Percentiles rank a stretch among this genome's conserved stretches.
phyloP scores from a whole-genome alignment of 1,139 yeast species.

The Scheffersomyces quercinus region DNA sequence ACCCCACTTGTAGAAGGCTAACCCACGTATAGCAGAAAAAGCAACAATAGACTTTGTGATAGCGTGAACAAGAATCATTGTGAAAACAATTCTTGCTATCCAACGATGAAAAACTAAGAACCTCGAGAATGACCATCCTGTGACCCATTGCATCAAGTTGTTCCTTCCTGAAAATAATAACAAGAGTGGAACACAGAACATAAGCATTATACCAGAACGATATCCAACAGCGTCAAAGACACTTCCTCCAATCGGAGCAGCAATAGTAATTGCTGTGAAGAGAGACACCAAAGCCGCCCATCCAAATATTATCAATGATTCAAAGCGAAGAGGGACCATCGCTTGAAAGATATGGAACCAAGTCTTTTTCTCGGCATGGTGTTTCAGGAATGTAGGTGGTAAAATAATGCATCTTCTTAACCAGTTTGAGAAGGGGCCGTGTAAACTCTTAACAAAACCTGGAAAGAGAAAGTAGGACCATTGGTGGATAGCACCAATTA shows the following conservation, averaged over 20 bases:
- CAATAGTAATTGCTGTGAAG: neutral
- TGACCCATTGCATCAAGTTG: constrained; percentile 60
- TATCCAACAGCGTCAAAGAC: neutral
- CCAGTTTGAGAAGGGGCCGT: constrained; percentile 11
- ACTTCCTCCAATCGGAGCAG: neutral
- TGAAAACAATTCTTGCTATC: constrained; percentile 50
- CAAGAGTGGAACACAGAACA: constrained; percentile 14
- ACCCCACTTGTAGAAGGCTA: constrained; percentile 15
- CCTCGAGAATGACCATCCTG: constrained; percentile 66
- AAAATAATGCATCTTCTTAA: constrained; percentile 8
- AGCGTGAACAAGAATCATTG: constrained; percentile 43
- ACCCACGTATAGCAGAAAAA: neutral
- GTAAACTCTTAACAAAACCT: constrained; percentile 4
- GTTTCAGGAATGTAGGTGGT: constrained; percentile 2
- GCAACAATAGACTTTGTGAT: constrained; percentile 6
- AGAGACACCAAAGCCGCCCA: constrained; percentile 2
- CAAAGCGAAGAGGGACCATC: constrained; percentile 13
- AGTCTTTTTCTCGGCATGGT: constrained; percentile 2
- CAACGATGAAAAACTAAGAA: constrained; percentile 68
- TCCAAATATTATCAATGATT: constrained; percentile 1
- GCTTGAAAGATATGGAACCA: constrained; percentile 8
- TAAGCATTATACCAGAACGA: constrained; percentile 4
- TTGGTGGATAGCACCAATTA: constrained; percentile 11
- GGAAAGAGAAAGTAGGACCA: constrained; percentile 12
- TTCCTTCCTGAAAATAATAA: constrained; percentile 66